These are phyloP conservation scores for Clavariopsis aquatica DNA, from an alignment of 495 filamentous ascomycete species.

Conservation along the genomic window DNA sequence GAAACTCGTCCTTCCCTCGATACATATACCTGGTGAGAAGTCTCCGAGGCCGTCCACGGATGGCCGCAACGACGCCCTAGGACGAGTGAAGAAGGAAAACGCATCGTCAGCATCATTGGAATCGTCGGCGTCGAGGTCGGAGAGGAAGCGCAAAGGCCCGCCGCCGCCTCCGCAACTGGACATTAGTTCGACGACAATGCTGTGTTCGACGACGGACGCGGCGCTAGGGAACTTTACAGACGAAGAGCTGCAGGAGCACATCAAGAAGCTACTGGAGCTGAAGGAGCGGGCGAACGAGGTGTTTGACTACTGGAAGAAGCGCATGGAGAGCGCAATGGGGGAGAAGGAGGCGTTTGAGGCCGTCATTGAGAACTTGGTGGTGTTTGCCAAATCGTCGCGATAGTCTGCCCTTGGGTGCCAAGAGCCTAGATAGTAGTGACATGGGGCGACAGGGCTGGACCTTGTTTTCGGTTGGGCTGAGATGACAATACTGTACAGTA, in stretches of 20 bases:
- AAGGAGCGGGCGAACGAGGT: conserved; percentile 70
- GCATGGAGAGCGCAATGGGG: conserved; percentile 76
- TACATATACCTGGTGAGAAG: conserved; percentile 56
- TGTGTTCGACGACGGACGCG: conserved; percentile 81
- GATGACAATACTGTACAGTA: too few species aligned
- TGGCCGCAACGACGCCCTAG: conserved; percentile 50
- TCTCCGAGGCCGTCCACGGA: conserved; percentile 54
- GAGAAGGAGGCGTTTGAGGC: conserved; percentile 97
- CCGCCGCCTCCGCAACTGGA: conserved; percentile 75
- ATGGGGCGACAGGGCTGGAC: too few species aligned
- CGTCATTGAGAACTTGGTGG: conserved; percentile 97
- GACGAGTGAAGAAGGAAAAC: conserved; percentile 57
- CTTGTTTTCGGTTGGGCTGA: too few species aligned
- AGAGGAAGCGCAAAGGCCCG: conserved; percentile 54
- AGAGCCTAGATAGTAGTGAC: too few species aligned
- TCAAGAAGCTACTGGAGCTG: conserved; percentile 68
- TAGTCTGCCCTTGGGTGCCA: not conserved
- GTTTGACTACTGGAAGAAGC: conserved; percentile 85
- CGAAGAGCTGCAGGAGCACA: conserved; percentile 70
- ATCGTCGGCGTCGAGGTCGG: conserved; percentile 47
- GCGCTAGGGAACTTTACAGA: conserved; percentile 75
- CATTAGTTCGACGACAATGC: conserved; percentile 70
- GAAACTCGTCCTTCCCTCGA: conserved; percentile 89
- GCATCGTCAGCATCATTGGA: conserved; percentile 59
- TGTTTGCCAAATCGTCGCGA: conserved; percentile 67